A percentile compares a stretch with the other conserved stretches of the same genome.
phyloP scores from a whole-genome alignment of 1,139 yeast species.

The Lodderomyces beijingensis region DNA sequence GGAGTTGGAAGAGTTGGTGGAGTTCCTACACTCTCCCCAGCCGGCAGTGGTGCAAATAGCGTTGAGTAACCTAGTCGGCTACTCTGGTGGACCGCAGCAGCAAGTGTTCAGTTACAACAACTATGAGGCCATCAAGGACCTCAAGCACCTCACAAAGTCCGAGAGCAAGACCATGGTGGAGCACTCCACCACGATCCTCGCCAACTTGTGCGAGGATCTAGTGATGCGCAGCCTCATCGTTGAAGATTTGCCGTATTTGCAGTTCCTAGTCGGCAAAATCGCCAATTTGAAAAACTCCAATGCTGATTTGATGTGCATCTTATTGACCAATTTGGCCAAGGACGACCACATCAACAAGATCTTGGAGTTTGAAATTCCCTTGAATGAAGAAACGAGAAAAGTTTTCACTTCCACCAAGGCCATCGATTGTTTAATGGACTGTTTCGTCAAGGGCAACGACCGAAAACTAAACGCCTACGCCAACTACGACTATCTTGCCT shows the following conservation, averaged over 20 bases:
- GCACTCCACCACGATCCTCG: conserved; percentile 74
- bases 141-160: conserved; percentile 50
- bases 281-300: conserved; percentile 54
- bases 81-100: conserved; percentile 65
- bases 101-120: conserved; percentile 67
- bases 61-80: conserved; percentile 77
- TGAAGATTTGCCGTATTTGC: conserved; percentile 58
- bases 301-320: conserved; percentile 80
- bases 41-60: conserved; percentile 84
- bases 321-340: conserved; percentile 82
- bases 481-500: conserved; percentile 76
- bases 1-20: conserved; percentile 67
- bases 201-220: conserved; percentile 73
- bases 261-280: conserved; percentile 51
- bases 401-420: conserved; percentile 54
- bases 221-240: conserved; percentile 62
- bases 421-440: conserved; percentile 84
- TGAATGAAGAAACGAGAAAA: conserved; percentile 26
- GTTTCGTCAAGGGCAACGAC: conserved; percentile 83
- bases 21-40: conserved; percentile 78
- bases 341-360: conserved; percentile 58
- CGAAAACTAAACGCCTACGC: conserved; percentile 68
- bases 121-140: conserved; percentile 68
- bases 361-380: conserved; percentile 44
- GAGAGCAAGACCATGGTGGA: conserved; percentile 53